Percentiles rank a stretch among this genome's conserved stretches.
These are phyloP conservation scores for Astrothelium subdiscretum DNA, from an alignment of 495 filamentous ascomycete species.

Conservation along the genomic window DNA sequence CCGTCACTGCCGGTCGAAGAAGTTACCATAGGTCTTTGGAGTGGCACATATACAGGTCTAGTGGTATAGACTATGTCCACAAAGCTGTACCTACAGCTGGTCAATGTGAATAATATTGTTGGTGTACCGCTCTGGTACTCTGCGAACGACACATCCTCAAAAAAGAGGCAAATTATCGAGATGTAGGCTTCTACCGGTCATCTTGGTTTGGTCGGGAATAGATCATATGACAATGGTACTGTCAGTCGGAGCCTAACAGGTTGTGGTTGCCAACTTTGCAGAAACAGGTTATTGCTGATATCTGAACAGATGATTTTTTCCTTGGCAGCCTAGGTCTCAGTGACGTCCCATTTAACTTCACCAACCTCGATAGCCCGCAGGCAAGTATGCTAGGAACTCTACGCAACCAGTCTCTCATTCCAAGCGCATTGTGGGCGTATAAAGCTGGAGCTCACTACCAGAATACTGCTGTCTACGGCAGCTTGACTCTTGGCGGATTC, in stretches of 20 bases:
- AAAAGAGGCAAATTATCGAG: no score
- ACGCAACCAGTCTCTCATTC: conserved; percentile 14
- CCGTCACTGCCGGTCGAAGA: no score
- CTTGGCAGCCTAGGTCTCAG: conserved; percentile 24
- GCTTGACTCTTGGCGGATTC: conserved; percentile 16
- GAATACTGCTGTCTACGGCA: conserved; percentile 6
- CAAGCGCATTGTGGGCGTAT: conserved; percentile 22
- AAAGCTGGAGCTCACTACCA: conserved; percentile 27
- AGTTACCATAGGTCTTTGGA: no score
- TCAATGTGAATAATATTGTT: no score
- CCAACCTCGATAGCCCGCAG: conserved; percentile 14
- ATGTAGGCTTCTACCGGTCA: no score
- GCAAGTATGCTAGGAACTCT: conserved; percentile 23
- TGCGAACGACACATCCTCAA: no score
- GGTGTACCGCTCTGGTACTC: no score
- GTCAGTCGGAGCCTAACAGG: conserved; percentile 20
- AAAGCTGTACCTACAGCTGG: no score
- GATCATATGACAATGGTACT: conserved; percentile 23
- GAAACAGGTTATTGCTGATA: conserved; percentile 20
- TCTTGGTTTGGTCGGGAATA: conserved; percentile 24
- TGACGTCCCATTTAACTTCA: conserved; percentile 22
- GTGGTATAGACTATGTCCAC: no score
- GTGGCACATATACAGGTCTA: no score
- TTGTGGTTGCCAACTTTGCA: conserved; percentile 9
- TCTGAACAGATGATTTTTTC: conserved; percentile 24